phyloP scores from a whole-genome alignment of 495 filamentous ascomycete species.

The Aspergillus funiculosus region DNA sequence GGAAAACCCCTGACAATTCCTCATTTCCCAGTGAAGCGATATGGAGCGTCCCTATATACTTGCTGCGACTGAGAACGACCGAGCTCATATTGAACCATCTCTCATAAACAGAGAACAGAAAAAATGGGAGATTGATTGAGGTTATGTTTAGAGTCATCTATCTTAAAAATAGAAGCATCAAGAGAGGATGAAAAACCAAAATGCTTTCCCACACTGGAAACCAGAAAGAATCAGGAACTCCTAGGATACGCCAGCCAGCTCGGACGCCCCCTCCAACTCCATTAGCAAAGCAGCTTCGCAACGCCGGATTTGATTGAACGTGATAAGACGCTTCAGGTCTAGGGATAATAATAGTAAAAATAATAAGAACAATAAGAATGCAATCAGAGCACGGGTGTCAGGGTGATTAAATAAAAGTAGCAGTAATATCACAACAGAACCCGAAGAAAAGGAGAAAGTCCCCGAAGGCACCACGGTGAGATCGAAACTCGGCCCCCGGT shows the following conservation, averaged over 20 bases:
- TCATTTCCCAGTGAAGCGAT: no score
- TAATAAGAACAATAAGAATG: conserved; percentile 1
- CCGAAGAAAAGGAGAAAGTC: conserved; percentile 1
- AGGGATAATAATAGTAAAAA: conserved; percentile 2
- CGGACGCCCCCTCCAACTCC: conserved; percentile 15
- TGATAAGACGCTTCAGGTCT: neutral
- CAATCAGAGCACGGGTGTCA: conserved; percentile 9
- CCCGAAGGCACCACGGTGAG: conserved; percentile 4
- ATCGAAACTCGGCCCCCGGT: conserved; percentile 6
- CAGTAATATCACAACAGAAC: no score
- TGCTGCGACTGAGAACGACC: no score
- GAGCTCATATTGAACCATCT: no score
- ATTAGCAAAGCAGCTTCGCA: conserved; percentile 8
- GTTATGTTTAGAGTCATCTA: conserved; percentile 7
- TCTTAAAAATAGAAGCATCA: conserved; percentile 15
- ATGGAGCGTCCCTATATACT: no score
- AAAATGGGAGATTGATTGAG: neutral
- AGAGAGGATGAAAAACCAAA: conserved; percentile 5
- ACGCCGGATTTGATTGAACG: conserved; percentile 5
- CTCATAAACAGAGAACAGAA: no score
- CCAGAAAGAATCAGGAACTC: conserved; percentile 16
- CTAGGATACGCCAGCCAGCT: conserved; percentile 23
- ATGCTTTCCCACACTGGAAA: no score
- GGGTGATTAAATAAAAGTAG: conserved; percentile 3
- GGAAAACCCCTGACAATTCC: no score